Evolutionary conservation across 306 rosid species (phyloP).

Genomic region (Vigna unguiculata): DNA sequence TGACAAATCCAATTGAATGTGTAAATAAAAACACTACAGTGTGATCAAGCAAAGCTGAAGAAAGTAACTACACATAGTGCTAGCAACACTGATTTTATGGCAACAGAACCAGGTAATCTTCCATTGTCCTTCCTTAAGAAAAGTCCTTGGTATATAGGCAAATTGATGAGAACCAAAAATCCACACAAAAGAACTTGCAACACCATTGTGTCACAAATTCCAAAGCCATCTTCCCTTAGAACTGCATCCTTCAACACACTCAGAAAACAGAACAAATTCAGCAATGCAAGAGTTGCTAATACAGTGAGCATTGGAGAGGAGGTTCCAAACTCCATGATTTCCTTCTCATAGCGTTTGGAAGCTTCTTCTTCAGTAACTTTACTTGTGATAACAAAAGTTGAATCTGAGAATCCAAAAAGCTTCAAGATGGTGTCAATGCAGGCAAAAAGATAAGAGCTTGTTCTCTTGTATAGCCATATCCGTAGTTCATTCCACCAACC

Average conservation of each 20-base stretch:
- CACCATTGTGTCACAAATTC: slow-evolving; percentile 50
- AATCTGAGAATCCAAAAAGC: slow-evolving; percentile 54
- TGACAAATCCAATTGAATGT: not conserved
- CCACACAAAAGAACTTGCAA: slow-evolving; percentile 68
- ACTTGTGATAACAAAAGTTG: slow-evolving; percentile 66
- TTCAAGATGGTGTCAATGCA: slow-evolving; percentile 60
- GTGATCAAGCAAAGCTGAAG: slow-evolving; percentile 31
- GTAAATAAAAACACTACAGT: not conserved
- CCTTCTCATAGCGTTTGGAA: slow-evolving; percentile 61
- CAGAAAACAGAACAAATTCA: slow-evolving; percentile 69
- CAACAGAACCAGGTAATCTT: slow-evolving; percentile 61
- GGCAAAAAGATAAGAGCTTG: slow-evolving; percentile 72
- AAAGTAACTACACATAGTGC: slow-evolving; percentile 31
- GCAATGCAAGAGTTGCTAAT: slow-evolving; percentile 65
- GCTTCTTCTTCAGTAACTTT: slow-evolving; percentile 74
- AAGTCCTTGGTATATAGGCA: slow-evolving; percentile 73
- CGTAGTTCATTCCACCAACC: slow-evolving; percentile 94
- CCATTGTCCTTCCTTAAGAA: slow-evolving; percentile 81
- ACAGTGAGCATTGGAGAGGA: slow-evolving; percentile 75
- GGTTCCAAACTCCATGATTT: slow-evolving; percentile 83
- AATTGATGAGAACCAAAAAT: slow-evolving; percentile 66
- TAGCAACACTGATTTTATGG: slow-evolving; percentile 55
- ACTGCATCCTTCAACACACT: slow-evolving; percentile 47
- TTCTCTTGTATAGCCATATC: slow-evolving; percentile 84
- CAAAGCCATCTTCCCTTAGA: slow-evolving; percentile 38